Conservation (phyloP, 2,329 filamentous ascomycete species). For the Coniochaeta sp. region DNA sequence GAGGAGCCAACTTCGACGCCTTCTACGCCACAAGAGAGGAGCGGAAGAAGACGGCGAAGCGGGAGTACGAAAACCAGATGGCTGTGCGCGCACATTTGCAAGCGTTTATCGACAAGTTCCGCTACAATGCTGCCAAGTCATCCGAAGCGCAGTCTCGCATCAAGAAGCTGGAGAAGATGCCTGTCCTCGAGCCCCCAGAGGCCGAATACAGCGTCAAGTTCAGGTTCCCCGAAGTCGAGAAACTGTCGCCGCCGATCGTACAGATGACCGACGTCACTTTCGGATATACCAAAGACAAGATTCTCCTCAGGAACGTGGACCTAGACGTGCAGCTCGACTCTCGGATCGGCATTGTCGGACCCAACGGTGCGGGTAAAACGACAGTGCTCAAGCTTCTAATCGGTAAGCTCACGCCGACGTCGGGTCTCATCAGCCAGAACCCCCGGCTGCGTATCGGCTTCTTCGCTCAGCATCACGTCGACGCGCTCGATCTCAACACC, state of each 20-base stretch:
- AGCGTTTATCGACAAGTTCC: conserved; percentile 98
- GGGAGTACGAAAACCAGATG: conserved; percentile 99
- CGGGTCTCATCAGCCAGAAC: conserved; percentile 80
- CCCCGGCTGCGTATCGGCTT: conserved; percentile 86
- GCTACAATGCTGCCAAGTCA: conserved; percentile 97
- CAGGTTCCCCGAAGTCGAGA: conserved; percentile 95
- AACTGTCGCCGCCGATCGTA: conserved; percentile 92
- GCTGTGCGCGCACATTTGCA: conserved; percentile 86
- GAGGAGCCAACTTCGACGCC: conserved; percentile 90
- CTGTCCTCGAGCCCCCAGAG: conserved; percentile 81
- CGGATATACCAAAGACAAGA: conserved; percentile 74
- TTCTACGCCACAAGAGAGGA: conserved; percentile 98
- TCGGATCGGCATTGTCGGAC: conserved; percentile 96
- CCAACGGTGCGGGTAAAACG: conserved; percentile 97
- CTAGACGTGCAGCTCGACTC: conserved; percentile 97
- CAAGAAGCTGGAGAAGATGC: conserved; percentile 98
- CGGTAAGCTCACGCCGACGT: conserved; percentile 67
- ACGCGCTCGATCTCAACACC: conserved; percentile 81
- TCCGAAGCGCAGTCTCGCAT: conserved; percentile 97
- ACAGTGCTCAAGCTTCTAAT: conserved; percentile 98
- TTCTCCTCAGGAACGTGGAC: conserved; percentile 78
- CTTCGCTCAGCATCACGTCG: conserved; percentile 98
- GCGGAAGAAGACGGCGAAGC: conserved; percentile 89
- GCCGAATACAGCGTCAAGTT: conserved; percentile 94
- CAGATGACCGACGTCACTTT: conserved; percentile 94